Conservation (phyloP, 345 rosid species). For the Carallia brachiata region DNA sequence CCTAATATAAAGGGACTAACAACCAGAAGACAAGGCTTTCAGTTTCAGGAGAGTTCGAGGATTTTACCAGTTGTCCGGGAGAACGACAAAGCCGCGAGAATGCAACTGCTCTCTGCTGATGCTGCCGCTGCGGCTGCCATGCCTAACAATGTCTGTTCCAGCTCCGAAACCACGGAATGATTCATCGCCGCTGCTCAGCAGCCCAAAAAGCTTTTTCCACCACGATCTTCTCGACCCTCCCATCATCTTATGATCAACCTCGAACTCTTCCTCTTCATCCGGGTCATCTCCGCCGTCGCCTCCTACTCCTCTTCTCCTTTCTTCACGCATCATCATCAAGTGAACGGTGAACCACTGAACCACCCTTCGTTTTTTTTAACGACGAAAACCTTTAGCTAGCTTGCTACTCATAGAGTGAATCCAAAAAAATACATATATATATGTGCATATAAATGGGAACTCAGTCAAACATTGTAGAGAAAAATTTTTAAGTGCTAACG, state of each 20-base stretch:
- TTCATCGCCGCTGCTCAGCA: background rate
- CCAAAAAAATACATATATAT: background rate
- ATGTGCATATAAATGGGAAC: background rate
- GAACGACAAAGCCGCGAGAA: constrained; percentile 14
- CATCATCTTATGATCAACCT: background rate
- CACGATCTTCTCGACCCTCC: background rate
- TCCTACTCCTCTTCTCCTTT: background rate
- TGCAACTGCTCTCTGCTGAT: background rate
- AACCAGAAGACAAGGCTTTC: background rate
- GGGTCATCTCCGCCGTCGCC: background rate
- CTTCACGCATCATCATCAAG: background rate
- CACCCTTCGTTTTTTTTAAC: background rate
- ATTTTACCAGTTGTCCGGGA: constrained; percentile 28
- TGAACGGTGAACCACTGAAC: background rate
- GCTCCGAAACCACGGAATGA: background rate
- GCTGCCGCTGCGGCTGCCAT: background rate
- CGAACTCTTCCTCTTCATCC: constrained; percentile 1
- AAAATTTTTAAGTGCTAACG: too few species aligned
- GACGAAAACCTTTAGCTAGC: too few species aligned
- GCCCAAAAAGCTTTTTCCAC: constrained; percentile 9
- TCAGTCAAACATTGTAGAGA: too few species aligned
- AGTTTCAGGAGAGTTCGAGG: too few species aligned
- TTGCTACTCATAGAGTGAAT: background rate
- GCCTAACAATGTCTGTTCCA: background rate
- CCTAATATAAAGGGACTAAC: background rate